These are phyloP conservation scores for Rhodamnia rubescens DNA, from an alignment of 345 rosid genomes.

Conservation along the genomic window DNA sequence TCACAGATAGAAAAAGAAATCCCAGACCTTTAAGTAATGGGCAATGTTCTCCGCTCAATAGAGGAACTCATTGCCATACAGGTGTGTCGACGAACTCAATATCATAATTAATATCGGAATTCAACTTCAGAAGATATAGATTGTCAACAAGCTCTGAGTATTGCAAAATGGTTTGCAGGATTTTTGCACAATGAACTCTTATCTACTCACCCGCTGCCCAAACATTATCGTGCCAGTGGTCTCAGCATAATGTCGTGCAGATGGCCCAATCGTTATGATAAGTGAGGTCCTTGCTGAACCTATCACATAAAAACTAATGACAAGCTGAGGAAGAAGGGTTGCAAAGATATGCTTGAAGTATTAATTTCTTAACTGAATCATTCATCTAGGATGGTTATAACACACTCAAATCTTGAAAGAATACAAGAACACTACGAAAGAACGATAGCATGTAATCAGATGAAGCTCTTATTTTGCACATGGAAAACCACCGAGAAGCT, in stretches of 20 bases:
- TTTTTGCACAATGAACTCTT: background rate
- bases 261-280: constrained; percentile 79
- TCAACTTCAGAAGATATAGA: background rate
- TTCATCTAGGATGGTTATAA: background rate
- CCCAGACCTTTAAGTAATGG: background rate
- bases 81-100: background rate
- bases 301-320: constrained; percentile 14
- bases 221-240: constrained; percentile 89
- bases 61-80: background rate
- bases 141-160: background rate
- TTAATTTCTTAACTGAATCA: background rate
- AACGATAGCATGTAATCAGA: background rate
- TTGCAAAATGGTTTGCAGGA: background rate
- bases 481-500: background rate
- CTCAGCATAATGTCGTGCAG: constrained; percentile 72
- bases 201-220: constrained; percentile 74
- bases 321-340: background rate
- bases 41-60: background rate
- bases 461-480: background rate
- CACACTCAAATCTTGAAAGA: background rate
- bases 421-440: background rate
- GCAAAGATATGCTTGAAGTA: background rate
- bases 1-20: background rate
- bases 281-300: constrained; percentile 95
- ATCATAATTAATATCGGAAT: background rate